Conservation (phyloP, 768 basidiomycete genomes). For the Antrodiella citrinella region DNA sequence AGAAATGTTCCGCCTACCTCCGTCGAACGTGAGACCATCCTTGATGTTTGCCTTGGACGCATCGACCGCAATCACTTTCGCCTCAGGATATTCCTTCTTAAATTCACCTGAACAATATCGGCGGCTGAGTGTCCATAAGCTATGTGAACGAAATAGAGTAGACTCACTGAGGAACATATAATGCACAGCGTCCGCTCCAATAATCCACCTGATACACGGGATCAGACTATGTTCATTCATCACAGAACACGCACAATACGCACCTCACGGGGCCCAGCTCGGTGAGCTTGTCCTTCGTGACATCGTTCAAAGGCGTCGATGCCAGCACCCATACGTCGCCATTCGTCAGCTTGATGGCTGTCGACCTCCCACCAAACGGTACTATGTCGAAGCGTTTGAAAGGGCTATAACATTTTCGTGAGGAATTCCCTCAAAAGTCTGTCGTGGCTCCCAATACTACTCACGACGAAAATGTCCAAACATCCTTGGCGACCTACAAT, state of each 20-base stretch:
- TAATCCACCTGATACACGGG: conserved; percentile 39
- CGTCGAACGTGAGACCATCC: conserved; percentile 49
- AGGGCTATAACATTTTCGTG: conserved; percentile 44
- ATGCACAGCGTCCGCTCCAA: conserved; percentile 52
- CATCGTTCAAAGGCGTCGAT: conserved; percentile 60
- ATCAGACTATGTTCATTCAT: background rate
- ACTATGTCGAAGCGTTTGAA: conserved; percentile 60
- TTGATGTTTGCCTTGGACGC: conserved; percentile 41
- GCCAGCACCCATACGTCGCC: conserved; percentile 80
- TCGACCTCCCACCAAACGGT: conserved; percentile 78
- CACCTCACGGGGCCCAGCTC: conserved; percentile 65
- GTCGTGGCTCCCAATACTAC: too few relatives aligned
- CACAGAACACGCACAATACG: conserved; percentile 12
- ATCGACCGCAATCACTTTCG: conserved; percentile 63
- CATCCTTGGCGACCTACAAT: conserved; percentile 29
- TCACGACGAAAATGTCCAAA: conserved; percentile 63
- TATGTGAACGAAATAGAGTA: background rate
- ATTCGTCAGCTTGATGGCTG: conserved; percentile 61
- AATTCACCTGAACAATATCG: conserved; percentile 36
- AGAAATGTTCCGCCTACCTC: conserved; percentile 35
- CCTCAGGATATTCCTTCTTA: conserved; percentile 61
- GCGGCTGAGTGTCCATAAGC: background rate
- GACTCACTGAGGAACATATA: conserved; percentile 45
- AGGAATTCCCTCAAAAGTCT: too few relatives aligned
- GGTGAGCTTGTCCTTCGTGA: conserved; percentile 55